Base-by-base conservation (phyloP, 257 asterid genomes). In the Solanum neorickii region DNA sequence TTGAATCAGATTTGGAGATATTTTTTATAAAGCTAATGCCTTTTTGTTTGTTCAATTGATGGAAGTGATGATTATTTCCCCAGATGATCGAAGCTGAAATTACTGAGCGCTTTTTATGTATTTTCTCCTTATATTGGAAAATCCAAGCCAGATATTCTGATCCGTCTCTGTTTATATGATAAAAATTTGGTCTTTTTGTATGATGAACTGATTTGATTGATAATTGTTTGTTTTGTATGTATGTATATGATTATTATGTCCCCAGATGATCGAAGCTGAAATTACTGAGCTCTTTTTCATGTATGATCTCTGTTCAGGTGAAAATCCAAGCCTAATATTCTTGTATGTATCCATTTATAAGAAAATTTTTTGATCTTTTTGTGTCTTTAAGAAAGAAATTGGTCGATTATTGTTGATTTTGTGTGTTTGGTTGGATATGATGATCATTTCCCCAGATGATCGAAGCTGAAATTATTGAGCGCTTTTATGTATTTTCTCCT, bases 31-130 rank as follows among this genome's bases (percentile, higher is more conserved):
- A 37, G 1, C 2, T 5, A 37, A 0, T 5, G 2, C 37, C 7
- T 37, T 37, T 37, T 37, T 37, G 39, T 5, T 37, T 14, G 2
- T 56, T 56, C 3, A 56, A 56, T 56, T 7, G 4, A 46, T 93
- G 98, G 97, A 92, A 35, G 88, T 92, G 98, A 95, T 94, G 93
- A 93, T 13, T 85, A 93, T 94, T 94, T 94, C 98, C 98, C 97
- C 98, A 94, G 94, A 92, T 94, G 98, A 94, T 92, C 98, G 98
- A 95, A 88, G 93, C 89, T 94, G 98, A 95, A 92, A 91, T 92
- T 87, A 93, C 94, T 94, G 97, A 92, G 98, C 98, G 89, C 39
- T 37, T 37, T 5, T 37, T 37, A 37, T 37, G 39, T 37, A 37
- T 37, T 37, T 37, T 37, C 39, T 37, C 39, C 1, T 37, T 37